Percentiles rank a stretch among this genome's conserved stretches.
phyloP scores from a whole-genome alignment of 352 stramenopile species.

The Discostella stelligera region DNA sequence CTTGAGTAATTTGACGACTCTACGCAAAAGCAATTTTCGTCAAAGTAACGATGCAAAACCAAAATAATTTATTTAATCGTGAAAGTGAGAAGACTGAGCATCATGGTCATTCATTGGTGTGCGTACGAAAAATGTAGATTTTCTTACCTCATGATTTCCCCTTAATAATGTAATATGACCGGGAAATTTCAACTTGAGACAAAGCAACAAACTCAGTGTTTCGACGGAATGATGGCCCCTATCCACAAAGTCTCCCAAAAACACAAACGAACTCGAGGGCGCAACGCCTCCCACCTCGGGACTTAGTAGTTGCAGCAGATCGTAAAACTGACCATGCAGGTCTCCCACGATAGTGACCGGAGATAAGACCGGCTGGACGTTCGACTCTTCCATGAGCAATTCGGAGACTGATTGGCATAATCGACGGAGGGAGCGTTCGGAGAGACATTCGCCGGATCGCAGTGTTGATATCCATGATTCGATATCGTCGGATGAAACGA shows the following conservation, averaged over 20 bases:
- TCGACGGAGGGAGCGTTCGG: slow-evolving; percentile 58
- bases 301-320: slow-evolving; percentile 95
- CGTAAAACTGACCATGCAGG: slow-evolving; percentile 99
- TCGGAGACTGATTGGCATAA: slow-evolving; percentile 69
- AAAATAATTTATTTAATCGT: not conserved
- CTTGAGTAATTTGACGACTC: slow-evolving; percentile 96
- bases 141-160: slow-evolving; percentile 93
- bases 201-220: slow-evolving; percentile 96
- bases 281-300: slow-evolving; percentile 94
- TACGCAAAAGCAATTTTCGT: slow-evolving; percentile 25
- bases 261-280: slow-evolving; percentile 99
- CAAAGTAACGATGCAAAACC: not conserved
- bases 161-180: slow-evolving; percentile 98
- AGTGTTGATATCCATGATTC: slow-evolving; percentile 72
- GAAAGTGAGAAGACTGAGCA: not conserved
- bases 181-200: slow-evolving; percentile 98
- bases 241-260: slow-evolving; percentile 99
- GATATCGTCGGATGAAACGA: slow-evolving; percentile 57
- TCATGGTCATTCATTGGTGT: not conserved
- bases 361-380: slow-evolving; percentile 96
- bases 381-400: slow-evolving; percentile 94
- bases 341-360: slow-evolving; percentile 97
- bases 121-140: not conserved
- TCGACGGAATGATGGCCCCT: slow-evolving; percentile 99
- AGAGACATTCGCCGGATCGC: slow-evolving; percentile 67